These are phyloP conservation scores for Mycena olivaceomarginata DNA, from an alignment of 768 basidiomycete species.

Conservation along the genomic window DNA sequence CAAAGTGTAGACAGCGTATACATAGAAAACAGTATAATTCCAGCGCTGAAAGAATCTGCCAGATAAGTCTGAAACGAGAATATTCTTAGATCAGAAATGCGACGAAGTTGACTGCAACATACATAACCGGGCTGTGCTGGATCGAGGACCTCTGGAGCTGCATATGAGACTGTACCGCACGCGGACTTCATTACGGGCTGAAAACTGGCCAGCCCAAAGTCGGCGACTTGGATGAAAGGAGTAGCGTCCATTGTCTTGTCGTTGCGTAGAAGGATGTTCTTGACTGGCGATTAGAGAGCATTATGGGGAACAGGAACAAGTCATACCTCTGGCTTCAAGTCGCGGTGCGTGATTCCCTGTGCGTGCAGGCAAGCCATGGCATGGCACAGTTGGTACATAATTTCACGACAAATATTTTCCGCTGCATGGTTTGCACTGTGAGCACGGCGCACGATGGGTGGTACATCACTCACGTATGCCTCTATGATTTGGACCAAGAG, in stretches of 20 bases:
- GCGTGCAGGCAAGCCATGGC: conserved; percentile 37
- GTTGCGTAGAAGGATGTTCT: conserved; percentile 40
- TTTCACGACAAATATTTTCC: conserved; percentile 34
- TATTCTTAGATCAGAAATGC: background rate
- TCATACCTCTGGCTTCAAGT: conserved; percentile 43
- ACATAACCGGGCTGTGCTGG: background rate
- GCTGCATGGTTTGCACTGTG: conserved; percentile 9
- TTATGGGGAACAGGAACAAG: background rate
- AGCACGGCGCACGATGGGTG: background rate
- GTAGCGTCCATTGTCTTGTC: background rate
- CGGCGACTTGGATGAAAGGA: conserved; percentile 42
- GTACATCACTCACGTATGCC: conserved; percentile 33
- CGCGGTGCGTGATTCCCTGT: conserved; percentile 38
- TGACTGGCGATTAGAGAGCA: background rate
- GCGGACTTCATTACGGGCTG: background rate
- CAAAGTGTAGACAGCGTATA: conserved; percentile 11
- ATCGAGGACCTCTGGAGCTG: conserved; percentile 36
- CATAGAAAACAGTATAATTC: conserved; percentile 39
- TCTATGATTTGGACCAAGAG: background rate
- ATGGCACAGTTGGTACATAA: conserved; percentile 43
- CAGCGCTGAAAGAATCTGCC: conserved; percentile 37
- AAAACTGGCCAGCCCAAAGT: conserved; percentile 40
- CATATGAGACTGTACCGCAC: conserved; percentile 22
- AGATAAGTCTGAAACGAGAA: conserved; percentile 20
- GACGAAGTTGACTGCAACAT: background rate